Evolutionary conservation across 805 yeast genomes (phyloP).

Genomic region (Kuraishia piskuri): DNA sequence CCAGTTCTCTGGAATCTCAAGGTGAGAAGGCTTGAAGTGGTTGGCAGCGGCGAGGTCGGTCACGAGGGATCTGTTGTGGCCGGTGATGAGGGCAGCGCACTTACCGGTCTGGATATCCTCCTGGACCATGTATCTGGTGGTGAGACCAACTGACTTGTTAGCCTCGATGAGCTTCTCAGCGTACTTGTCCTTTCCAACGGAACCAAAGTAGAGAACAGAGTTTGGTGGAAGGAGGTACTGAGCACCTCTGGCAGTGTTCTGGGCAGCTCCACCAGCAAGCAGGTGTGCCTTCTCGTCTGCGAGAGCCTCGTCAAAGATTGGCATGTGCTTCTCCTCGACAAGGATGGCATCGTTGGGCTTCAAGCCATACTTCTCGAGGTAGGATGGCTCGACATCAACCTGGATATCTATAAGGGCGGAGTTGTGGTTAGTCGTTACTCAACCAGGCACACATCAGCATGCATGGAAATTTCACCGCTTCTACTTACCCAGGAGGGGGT

Average conservation of each 20-base stretch:
- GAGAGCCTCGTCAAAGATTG: slow-evolving; percentile 76
- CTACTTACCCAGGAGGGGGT: slow-evolving; percentile 54
- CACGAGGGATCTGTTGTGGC: slow-evolving; percentile 82
- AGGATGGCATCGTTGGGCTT: slow-evolving; percentile 93
- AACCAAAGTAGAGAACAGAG: slow-evolving; percentile 89
- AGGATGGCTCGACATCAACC: slow-evolving; percentile 59
- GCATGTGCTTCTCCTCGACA: slow-evolving; percentile 72
- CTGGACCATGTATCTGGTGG: slow-evolving; percentile 78
- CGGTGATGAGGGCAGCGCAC: slow-evolving; percentile 89
- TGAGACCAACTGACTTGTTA: slow-evolving; percentile 81
- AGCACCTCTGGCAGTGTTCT: slow-evolving; percentile 98
- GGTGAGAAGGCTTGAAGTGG: slow-evolving; percentile 85
- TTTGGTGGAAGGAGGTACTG: slow-evolving; percentile 78
- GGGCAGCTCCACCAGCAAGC: slow-evolving; percentile 99
- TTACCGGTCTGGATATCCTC: slow-evolving; percentile 82
- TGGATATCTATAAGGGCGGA: slow-evolving; percentile 47
- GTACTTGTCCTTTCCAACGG: slow-evolving; percentile 90
- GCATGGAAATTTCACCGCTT: background rate
- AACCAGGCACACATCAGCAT: background rate
- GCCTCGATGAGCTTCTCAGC: slow-evolving; percentile 76
- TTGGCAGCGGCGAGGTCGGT: slow-evolving; percentile 98
- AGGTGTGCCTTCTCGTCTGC: slow-evolving; percentile 49
- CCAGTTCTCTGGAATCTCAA: slow-evolving; percentile 89
- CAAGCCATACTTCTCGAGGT: slow-evolving; percentile 71
- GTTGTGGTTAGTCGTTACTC: background rate